phyloP scores from a whole-genome alignment of 139 green algal species.

The Gonium pectorale region DNA sequence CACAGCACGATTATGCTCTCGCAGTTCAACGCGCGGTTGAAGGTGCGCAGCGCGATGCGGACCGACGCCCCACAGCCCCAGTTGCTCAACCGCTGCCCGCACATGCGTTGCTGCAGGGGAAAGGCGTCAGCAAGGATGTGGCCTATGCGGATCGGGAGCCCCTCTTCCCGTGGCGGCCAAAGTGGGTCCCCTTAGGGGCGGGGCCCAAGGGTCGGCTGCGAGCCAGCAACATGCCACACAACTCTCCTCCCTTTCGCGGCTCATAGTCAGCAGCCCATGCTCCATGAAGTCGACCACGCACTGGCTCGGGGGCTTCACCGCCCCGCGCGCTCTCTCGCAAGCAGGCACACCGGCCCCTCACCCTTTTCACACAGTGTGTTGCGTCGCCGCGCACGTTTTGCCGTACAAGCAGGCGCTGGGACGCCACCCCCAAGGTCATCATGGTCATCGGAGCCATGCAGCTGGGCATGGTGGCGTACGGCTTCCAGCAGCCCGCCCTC shows the following conservation, averaged over 20 bases:
- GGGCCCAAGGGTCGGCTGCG: neutral
- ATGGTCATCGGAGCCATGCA: conserved; percentile 63
- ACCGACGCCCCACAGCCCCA: no score
- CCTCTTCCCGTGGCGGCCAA: conserved; percentile 72
- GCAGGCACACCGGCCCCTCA: no score
- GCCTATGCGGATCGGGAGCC: conserved; percentile 67
- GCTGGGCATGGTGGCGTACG: conserved; percentile 61
- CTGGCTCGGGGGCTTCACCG: no score
- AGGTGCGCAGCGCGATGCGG: conserved; percentile 45
- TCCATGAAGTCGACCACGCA: no score
- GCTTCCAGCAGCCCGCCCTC: conserved; percentile 66
- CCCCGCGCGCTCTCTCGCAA: no score
- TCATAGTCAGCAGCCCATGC: no score
- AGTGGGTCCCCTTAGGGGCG: conserved; percentile 42
- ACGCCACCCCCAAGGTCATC: conserved; percentile 72
- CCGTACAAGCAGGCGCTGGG: conserved; percentile 59
- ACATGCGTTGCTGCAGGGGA: conserved; percentile 34
- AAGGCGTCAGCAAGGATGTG: conserved; percentile 52
- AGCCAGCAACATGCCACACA: neutral
- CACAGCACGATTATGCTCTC: conserved; percentile 63
- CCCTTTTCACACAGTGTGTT: no score
- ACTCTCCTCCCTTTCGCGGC: no score
- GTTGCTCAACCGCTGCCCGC: no score
- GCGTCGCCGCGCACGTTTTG: no score
- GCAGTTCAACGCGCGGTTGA: conserved; percentile 55